Evolutionary conservation across 306 rosid species (phyloP).

Genomic region (Gynostemma pentaphyllum): DNA sequence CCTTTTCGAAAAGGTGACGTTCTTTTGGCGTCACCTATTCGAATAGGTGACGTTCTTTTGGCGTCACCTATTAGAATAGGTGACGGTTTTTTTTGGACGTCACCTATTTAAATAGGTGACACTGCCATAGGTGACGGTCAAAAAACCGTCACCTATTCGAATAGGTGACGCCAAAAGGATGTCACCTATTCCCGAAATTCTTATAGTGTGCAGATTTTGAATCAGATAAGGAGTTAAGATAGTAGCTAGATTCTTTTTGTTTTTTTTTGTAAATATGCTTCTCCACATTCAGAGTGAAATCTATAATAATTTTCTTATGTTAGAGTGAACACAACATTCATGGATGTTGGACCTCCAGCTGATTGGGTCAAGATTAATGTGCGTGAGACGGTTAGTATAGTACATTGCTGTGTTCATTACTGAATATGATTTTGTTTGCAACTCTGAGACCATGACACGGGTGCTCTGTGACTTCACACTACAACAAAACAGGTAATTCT

Average conservation of each 20-base stretch:
- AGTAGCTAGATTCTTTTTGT: background rate
- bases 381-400: slow-evolving; percentile 74
- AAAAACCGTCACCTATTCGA: too few species aligned
- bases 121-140: slow-evolving; percentile 10
- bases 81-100: too few species aligned
- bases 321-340: slow-evolving; percentile 45
- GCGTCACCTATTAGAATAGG: too few species aligned
- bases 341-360: slow-evolving; percentile 76
- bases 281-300: slow-evolving; percentile 4
- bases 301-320: slow-evolving; percentile 24
- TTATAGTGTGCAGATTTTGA: slow-evolving; percentile 35
- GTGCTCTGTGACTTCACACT: slow-evolving; percentile 1
- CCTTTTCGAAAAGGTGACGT: too few species aligned
- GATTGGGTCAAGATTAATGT: slow-evolving; percentile 91
- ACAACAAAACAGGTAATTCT: too few species aligned
- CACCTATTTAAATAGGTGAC: too few species aligned
- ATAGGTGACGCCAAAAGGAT: too few species aligned
- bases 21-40: too few species aligned
- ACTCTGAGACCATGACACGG: slow-evolving; percentile 2
- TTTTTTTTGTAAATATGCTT: background rate
- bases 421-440: background rate
- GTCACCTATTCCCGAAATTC: slow-evolving; percentile 29
- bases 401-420: background rate
- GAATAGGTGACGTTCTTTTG: too few species aligned
- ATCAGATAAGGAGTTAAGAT: slow-evolving; percentile 70